These are phyloP conservation scores for Paecilomyces niveus DNA, from an alignment of 2,329 filamentous ascomycete genomes.

Conservation along the genomic window DNA sequence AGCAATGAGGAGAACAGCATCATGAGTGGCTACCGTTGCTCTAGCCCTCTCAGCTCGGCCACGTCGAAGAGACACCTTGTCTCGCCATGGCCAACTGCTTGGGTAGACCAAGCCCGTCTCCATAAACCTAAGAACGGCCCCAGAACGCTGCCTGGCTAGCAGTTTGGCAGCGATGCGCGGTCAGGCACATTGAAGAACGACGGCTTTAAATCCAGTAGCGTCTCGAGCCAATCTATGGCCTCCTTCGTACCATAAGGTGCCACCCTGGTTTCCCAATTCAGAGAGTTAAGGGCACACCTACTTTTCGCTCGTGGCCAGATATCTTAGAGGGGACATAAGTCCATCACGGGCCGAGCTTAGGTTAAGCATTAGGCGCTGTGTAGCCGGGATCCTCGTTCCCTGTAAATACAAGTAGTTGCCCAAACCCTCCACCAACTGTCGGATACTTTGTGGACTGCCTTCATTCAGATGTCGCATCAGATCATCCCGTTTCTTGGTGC, in stretches of 20 bases:
- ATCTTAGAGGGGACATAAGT: not conserved
- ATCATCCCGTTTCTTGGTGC: not conserved
- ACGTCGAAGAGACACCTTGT: conserved; percentile 19
- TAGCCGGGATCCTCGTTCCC: not conserved
- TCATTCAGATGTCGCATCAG: not conserved
- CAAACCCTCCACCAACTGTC: not conserved
- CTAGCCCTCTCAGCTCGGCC: conserved; percentile 19
- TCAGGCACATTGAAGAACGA: not conserved
- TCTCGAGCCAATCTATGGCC: not conserved
- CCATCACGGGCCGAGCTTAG: not conserved
- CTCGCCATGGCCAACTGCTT: not conserved
- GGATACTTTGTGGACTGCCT: not conserved
- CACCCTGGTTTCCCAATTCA: not conserved
- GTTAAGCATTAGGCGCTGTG: not conserved
- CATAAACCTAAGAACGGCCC: not conserved
- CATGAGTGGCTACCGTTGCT: conserved; percentile 14
- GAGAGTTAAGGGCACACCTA: not conserved
- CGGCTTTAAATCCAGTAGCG: not conserved
- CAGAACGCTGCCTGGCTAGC: conserved; percentile 1
- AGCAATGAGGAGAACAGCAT: conserved; percentile 6
- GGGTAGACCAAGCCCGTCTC: not conserved
- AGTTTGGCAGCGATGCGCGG: not conserved
- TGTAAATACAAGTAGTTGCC: not conserved
- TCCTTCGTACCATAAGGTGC: not conserved
- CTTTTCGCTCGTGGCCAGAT: not conserved